These are phyloP conservation scores for Paradendryphiella salina DNA, from an alignment of 2,329 filamentous ascomycete species.

Conservation along the genomic window DNA sequence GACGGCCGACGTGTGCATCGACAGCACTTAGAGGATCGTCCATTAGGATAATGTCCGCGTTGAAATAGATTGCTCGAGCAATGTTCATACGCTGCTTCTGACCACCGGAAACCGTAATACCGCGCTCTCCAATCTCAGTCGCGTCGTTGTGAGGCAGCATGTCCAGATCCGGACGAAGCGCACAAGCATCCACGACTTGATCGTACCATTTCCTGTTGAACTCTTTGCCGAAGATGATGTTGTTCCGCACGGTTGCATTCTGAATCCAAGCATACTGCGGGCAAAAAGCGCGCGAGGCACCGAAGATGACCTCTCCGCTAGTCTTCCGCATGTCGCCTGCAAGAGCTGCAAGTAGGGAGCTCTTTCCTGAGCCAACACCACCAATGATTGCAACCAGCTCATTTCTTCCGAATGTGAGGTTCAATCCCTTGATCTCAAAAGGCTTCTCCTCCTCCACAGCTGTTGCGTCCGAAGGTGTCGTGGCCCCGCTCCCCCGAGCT, in stretches of 20 bases:
- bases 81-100: slow-evolving; percentile 97
- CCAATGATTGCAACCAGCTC: slow-evolving; percentile 86
- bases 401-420: slow-evolving; percentile 69
- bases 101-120: slow-evolving; percentile 92
- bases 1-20: slow-evolving; percentile 63
- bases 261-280: slow-evolving; percentile 99
- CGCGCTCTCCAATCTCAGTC: slow-evolving; percentile 93
- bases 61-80: slow-evolving; percentile 72
- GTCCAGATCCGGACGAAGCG: slow-evolving; percentile 80
- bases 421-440: slow-evolving; percentile 71
- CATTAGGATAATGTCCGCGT: slow-evolving; percentile 65
- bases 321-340: slow-evolving; percentile 94
- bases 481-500: slow-evolving; percentile 29
- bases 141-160: slow-evolving; percentile 88
- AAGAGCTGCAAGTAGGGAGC: slow-evolving; percentile 81
- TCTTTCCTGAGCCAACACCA: slow-evolving; percentile 88
- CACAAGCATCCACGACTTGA: slow-evolving; percentile 82
- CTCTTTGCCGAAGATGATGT: slow-evolving; percentile 86
- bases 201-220: slow-evolving; percentile 76
- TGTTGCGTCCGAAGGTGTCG: slow-evolving; percentile 54
- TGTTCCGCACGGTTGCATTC: slow-evolving; percentile 82
- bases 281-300: slow-evolving; percentile 84
- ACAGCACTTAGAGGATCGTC: slow-evolving; percentile 65
- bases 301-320: slow-evolving; percentile 70
- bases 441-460: slow-evolving; percentile 60